Base-by-base conservation (phyloP, 2,329 filamentous ascomycete species). In the Dothiorella sarmentorum region DNA sequence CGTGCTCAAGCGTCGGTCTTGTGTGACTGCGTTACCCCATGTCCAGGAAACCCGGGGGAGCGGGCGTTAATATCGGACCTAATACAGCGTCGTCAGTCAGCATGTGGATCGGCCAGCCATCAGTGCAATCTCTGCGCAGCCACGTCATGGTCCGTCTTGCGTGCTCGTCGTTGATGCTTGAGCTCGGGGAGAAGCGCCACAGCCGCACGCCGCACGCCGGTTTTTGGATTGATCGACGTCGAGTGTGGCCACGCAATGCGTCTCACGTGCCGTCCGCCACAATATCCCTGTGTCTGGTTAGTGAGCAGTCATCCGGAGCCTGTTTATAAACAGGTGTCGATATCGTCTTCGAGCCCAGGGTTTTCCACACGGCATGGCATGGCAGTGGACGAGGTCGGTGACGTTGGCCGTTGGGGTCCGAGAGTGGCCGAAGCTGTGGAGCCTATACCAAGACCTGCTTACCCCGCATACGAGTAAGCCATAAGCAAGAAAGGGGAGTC, bases 1-100 rank as follows among this genome's bases (percentile, higher is more conserved):
- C 52, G 52, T 56, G 52, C 52, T 56, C 37, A 35, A 38, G 38
- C 52, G 52, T 26, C 37, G 38, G 37, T 56, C 52, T 56, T 56
- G 52, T 56, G 52, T 56, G 52, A 56, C 38, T 44, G 49, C 49
- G 18, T 38, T 43, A n/a, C 52, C 52, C 38, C 52, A 56, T 56
- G 52, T 26, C 52, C 27, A 15, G 11, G 7, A 43, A 27, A 33
- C 15, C 49, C 33, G 33, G 35, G 49, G 49, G 49, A 35, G 7
- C 49, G 33, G 49, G 24, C 24, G 10, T 27, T 40, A 53, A 53
- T 53, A 40, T 53, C 49, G 49, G 49, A 18, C 49, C 35, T 53
- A 53, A 40, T 29, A 38, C 49, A 29, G 49, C 49, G 33, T 29
- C 49, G 49, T 40, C 33, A 40, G 20, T 53, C 35, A 3, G 18